These are phyloP conservation scores for Backusella morwellensis DNA, from an alignment of 192 early-diverging fungal species.

Conservation along the genomic window DNA sequence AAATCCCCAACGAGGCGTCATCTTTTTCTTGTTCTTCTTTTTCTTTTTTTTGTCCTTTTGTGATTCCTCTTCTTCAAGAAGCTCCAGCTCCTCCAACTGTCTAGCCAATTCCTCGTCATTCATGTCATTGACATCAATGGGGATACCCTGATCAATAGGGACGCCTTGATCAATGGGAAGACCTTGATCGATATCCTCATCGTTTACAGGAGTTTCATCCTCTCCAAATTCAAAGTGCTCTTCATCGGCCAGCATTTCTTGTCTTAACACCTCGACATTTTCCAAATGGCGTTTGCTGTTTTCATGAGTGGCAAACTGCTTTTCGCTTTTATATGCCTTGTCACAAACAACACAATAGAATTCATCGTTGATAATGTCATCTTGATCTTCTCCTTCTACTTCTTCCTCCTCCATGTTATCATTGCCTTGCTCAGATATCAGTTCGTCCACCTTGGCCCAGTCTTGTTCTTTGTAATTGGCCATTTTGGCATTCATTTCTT, in stretches of 20 bases:
- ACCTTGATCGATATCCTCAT: background rate
- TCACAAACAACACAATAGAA: conserved; percentile 87
- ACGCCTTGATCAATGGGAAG: background rate
- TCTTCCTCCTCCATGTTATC: conserved; percentile 32
- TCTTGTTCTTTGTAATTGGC: conserved; percentile 64
- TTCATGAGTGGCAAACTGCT: conserved; percentile 84
- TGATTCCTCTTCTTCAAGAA: conserved; percentile 18
- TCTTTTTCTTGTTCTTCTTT: conserved; percentile 53
- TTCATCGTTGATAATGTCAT: conserved; percentile 55
- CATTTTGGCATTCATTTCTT: conserved; percentile 46
- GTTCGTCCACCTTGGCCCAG: conserved; percentile 67
- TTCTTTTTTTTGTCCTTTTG: conserved; percentile 47
- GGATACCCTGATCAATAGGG: background rate
- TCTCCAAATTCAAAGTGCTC: conserved; percentile 19
- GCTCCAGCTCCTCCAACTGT: conserved; percentile 7
- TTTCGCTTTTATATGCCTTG: conserved; percentile 80
- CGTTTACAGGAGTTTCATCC: background rate
- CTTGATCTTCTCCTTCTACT: conserved; percentile 39
- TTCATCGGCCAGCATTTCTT: conserved; percentile 76
- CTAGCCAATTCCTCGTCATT: background rate
- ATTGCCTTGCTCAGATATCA: background rate
- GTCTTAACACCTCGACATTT: conserved; percentile 69
- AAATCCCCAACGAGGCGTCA: conserved; percentile 39
- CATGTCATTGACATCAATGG: background rate
- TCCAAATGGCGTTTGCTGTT: conserved; percentile 84